Conservation (phyloP, 2,329 filamentous ascomycete species). For the Penicillium hesseltinei region DNA sequence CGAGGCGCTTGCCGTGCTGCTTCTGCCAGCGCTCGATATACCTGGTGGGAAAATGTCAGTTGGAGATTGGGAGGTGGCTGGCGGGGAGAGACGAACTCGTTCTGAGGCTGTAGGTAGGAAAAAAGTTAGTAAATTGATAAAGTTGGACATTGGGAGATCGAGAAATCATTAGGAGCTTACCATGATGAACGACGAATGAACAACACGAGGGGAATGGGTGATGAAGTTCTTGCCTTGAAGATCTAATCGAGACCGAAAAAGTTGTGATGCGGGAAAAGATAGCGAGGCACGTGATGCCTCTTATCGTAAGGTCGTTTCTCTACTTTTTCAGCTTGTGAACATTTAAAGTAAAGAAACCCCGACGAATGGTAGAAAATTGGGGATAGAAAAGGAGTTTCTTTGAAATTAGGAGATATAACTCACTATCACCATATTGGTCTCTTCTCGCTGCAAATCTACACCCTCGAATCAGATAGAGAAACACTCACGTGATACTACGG, state of each 20-base stretch:
- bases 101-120: constrained; percentile 37
- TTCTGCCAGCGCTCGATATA: constrained; percentile 77
- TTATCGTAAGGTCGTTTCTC: constrained; percentile 16
- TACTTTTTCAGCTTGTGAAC: background rate
- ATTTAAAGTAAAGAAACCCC: background rate
- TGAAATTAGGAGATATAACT: background rate
- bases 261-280: constrained; percentile 28
- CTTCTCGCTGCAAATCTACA: background rate
- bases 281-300: constrained; percentile 22
- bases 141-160: background rate
- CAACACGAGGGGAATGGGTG: constrained; percentile 17
- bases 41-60: constrained; percentile 28
- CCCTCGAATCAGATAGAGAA: background rate
- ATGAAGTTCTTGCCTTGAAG: constrained; percentile 22
- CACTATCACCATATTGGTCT: background rate
- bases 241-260: constrained; percentile 29
- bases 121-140: constrained; percentile 6
- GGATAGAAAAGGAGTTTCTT: constrained; percentile 16
- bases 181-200: constrained; percentile 30
- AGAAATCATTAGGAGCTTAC: constrained; percentile 20
- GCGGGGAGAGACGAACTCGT: constrained; percentile 40
- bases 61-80: constrained; percentile 10
- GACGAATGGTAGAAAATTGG: background rate
- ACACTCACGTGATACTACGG: constrained; percentile 32
- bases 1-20: constrained; percentile 61